Percentiles rank a stretch among this genome's conserved stretches.
Conservation (phyloP, 129 eudicot species). For the Pittosporum tobira region DNA sequence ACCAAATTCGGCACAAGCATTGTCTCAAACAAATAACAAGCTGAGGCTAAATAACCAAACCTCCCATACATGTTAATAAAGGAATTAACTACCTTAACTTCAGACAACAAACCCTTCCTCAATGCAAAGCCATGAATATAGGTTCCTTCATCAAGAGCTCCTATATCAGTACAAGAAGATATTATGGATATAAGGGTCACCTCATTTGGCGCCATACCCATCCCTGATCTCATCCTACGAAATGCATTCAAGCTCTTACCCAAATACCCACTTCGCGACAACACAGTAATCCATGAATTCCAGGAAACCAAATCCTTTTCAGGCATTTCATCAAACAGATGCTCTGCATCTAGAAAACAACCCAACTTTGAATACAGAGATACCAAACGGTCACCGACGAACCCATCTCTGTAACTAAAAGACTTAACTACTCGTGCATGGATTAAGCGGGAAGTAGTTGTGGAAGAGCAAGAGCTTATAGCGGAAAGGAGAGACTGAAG, state of each 20-base stretch:
- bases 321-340: conserved; percentile 50
- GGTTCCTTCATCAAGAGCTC: conserved; percentile 22
- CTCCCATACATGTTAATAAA: conserved; percentile 44
- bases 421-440: conserved; percentile 25
- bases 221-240: conserved; percentile 24
- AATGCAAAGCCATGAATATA: conserved; percentile 33
- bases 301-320: conserved; percentile 43
- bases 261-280: conserved; percentile 26
- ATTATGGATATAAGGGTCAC: conserved; percentile 30
- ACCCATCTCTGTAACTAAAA: conserved; percentile 28
- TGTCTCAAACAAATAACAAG: conserved; percentile 22
- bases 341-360: conserved; percentile 16
- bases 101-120: conserved; percentile 31
- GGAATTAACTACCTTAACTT: conserved; percentile 33
- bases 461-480: conserved; percentile 21
- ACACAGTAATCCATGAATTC: conserved; percentile 31
- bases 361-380: conserved; percentile 27
- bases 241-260: conserved; percentile 26
- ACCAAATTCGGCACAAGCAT: conserved; percentile 31
- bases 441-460: conserved; percentile 14
- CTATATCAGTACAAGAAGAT: conserved; percentile 24
- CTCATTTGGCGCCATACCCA: conserved; percentile 37
- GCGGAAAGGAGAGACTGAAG: conserved; percentile 17
- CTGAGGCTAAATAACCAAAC: conserved; percentile 16
- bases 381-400: conserved; percentile 47